Base-by-base conservation (phyloP, 2,329 filamentous ascomycete species). In the Fusarium sp. region DNA sequence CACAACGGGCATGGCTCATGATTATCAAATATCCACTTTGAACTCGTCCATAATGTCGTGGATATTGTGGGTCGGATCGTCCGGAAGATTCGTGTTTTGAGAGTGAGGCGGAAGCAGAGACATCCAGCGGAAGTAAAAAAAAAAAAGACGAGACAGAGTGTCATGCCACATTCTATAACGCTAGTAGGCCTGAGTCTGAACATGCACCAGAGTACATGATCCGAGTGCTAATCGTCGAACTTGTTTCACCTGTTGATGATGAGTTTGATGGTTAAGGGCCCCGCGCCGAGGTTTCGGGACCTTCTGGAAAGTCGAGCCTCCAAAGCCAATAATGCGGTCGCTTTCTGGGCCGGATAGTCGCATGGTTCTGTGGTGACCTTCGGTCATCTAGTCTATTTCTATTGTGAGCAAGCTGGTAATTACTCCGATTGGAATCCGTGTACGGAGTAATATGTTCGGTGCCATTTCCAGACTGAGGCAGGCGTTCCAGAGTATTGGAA, bases 281-380 rank as follows among this genome's bases (percentile, higher is more conserved):
- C 49, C 49, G 39, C 54, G 54, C 55, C 48, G 44, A 56, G 45
- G 32, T 29, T 53, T 59, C 52, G 63, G 59, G 65, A 58, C 58
- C 59, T 71, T 71, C 69, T 71, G 69, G 69, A 71, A 71, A 54
- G 40, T 61, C 38, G 41, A 66, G 46, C 46, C 51, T 62, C 53
- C 58, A 64, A 66, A 36, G 58, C 57, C 57, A 53, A 50, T 53
- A 53, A 47, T 53, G 49, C 51, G 52, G 66, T 41, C 44, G 48
- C 51, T 48, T 59, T 60, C 53, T 50, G 64, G 57, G 58, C 54
- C 61, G 38, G 40, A 31, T 36, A 8, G 52, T 54, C 29, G 34
- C 55, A 65, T 58, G 45, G 58, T 50, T 49, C 32, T 46, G 59
- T 44, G 28, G 45, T 35, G 32, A 41, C 38, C 24, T 38, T 36